Evolutionary conservation across 495 filamentous ascomycete species (phyloP).

Genomic region (Penicillium manginii): DNA sequence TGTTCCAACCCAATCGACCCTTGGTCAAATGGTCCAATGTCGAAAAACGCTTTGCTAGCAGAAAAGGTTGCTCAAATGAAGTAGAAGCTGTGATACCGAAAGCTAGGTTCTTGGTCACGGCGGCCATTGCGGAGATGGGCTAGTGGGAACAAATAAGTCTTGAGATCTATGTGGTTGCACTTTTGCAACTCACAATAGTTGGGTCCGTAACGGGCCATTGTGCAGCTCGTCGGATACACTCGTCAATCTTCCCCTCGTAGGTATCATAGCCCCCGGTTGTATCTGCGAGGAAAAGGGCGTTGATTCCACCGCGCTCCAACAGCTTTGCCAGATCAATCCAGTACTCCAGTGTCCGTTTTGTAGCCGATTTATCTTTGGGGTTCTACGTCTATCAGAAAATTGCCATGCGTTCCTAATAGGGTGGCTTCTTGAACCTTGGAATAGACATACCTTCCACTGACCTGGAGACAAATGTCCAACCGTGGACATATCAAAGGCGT

Average conservation of each 20-base stretch:
- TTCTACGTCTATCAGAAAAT: constrained; percentile 40
- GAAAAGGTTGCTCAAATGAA: constrained; percentile 61
- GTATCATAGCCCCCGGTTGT: constrained; percentile 62
- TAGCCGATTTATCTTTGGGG: constrained; percentile 57
- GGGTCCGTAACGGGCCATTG: constrained; percentile 63
- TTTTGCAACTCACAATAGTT: constrained; percentile 49
- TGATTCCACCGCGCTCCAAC: constrained; percentile 61
- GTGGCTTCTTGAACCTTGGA: not conserved
- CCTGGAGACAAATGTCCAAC: constrained; percentile 67
- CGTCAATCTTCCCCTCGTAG: constrained; percentile 59
- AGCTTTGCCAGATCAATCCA: constrained; percentile 65
- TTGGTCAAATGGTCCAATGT: constrained; percentile 66
- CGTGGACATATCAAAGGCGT: constrained; percentile 67
- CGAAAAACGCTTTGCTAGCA: constrained; percentile 62
- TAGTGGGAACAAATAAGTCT: constrained; percentile 20
- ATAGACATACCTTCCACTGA: constrained; percentile 57
- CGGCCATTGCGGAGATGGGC: constrained; percentile 54
- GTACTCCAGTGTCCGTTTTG: constrained; percentile 59
- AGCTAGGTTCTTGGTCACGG: constrained; percentile 50
- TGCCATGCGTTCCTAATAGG: not conserved
- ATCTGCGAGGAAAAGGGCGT: constrained; percentile 64
- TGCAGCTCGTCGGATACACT: constrained; percentile 52
- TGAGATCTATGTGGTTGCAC: not conserved
- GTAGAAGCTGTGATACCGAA: constrained; percentile 57
- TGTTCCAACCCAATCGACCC: constrained; percentile 67